These are phyloP conservation scores for Cutaneotrichosporon curvatum DNA, from an alignment of 1,284 basidiomycete genomes.

Conservation along the genomic window DNA sequence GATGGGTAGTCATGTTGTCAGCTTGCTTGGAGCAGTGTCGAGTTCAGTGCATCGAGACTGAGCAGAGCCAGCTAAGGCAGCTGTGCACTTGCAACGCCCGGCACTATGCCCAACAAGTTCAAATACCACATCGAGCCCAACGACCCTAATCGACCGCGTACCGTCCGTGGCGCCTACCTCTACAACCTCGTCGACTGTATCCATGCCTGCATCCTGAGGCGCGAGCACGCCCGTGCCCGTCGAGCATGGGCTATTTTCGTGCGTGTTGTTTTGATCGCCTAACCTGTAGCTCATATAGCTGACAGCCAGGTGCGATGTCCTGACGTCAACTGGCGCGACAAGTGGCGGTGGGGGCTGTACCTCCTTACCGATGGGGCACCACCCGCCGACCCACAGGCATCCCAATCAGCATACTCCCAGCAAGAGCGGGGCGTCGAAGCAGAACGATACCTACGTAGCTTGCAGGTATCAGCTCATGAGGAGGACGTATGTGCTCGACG, in stretches of 20 bases:
- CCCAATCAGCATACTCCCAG: slow-evolving; percentile 3
- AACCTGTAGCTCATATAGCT: neutral
- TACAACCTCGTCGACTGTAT: slow-evolving; percentile 48
- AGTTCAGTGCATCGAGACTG: too few relatives aligned
- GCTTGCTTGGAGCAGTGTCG: too few relatives aligned
- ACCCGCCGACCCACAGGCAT: neutral
- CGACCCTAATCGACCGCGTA: slow-evolving; percentile 6
- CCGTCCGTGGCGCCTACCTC: slow-evolving; percentile 35
- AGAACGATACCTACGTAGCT: slow-evolving; percentile 26
- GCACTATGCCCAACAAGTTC: neutral
- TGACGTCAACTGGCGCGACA: slow-evolving; percentile 66
- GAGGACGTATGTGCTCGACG: slow-evolving; percentile 19
- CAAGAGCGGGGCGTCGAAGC: slow-evolving; percentile 7
- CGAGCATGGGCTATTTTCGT: slow-evolving; percentile 72
- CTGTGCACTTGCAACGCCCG: neutral
- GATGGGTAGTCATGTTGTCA: too few relatives aligned
- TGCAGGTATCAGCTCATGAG: slow-evolving; percentile 26
- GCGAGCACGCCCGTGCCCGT: slow-evolving; percentile 60
- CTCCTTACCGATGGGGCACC: slow-evolving; percentile 19
- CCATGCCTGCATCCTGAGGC: slow-evolving; percentile 62
- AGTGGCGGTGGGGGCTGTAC: slow-evolving; percentile 64
- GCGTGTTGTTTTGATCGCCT: slow-evolving; percentile 15
- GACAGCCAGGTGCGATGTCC: slow-evolving; percentile 57
- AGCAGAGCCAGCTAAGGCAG: neutral
- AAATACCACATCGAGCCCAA: slow-evolving; percentile 6